A percentile compares a stretch with the other conserved stretches of the same genome.
phyloP scores from a whole-genome alignment of 2,329 filamentous ascomycete genomes.

The Paramyrothecium sp. region DNA sequence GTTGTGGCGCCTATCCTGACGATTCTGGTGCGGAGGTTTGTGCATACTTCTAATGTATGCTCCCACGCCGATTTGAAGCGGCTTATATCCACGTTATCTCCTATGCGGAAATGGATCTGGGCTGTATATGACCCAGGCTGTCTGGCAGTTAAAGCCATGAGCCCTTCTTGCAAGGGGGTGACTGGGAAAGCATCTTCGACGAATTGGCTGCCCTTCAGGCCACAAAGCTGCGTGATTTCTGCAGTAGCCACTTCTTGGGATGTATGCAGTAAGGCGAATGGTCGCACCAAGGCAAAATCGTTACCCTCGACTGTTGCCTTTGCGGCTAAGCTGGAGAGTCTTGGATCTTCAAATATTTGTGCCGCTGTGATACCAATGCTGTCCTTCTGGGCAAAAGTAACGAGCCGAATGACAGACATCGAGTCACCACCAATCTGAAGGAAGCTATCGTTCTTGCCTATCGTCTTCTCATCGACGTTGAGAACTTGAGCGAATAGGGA shows the following conservation, averaged over 20 bases:
- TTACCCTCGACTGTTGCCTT: background rate
- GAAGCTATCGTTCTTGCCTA: slow-evolving; percentile 35
- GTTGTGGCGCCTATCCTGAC: background rate
- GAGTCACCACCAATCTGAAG: slow-evolving; percentile 44
- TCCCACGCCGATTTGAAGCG: background rate
- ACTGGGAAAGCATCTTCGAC: slow-evolving; percentile 34
- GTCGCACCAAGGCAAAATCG: background rate
- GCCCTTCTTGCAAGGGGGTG: slow-evolving; percentile 26
- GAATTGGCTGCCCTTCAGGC: slow-evolving; percentile 18
- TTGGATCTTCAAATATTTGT: slow-evolving; percentile 36
- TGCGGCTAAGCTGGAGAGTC: slow-evolving; percentile 38
- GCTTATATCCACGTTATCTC: slow-evolving; percentile 10
- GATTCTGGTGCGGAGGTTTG: slow-evolving; percentile 4
- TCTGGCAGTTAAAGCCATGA: slow-evolving; percentile 30
- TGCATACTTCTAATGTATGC: slow-evolving; percentile 9
- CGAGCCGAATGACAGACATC: slow-evolving; percentile 42
- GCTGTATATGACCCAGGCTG: slow-evolving; percentile 31
- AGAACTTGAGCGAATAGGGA: slow-evolving; percentile 30
- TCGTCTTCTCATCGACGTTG: slow-evolving; percentile 19
- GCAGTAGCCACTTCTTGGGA: background rate
- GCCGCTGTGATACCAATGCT: slow-evolving; percentile 36
- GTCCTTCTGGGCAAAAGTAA: slow-evolving; percentile 32
- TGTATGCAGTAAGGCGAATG: background rate
- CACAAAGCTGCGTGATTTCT: background rate
- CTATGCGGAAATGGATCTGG: slow-evolving; percentile 11